Conservation (phyloP, 2,329 filamentous ascomycete genomes). For the Cercospora sojina region DNA sequence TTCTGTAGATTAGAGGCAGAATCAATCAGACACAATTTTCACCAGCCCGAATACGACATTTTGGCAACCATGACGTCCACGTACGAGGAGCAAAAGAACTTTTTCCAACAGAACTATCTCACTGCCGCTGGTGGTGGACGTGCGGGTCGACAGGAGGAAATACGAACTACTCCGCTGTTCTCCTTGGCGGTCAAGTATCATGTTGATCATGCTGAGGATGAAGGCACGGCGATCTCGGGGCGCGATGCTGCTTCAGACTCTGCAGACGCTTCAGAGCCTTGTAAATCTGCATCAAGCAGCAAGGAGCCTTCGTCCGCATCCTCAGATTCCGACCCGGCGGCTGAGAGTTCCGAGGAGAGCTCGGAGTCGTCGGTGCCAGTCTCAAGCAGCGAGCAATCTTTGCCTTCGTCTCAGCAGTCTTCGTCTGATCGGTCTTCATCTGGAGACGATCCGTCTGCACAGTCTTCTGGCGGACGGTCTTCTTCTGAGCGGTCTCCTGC, state of each 20-base stretch:
- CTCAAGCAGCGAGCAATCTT: background rate
- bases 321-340: background rate
- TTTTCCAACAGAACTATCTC: constrained; percentile 8
- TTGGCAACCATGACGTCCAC: background rate
- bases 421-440: background rate
- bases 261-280: background rate
- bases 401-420: background rate
- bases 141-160: constrained; percentile 23
- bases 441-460: background rate
- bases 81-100: constrained; percentile 6
- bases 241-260: background rate
- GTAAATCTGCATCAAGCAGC: background rate
- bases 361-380: background rate
- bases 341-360: background rate
- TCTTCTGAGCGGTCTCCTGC: background rate
- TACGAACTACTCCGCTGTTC: constrained; percentile 31
- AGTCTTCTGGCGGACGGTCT: background rate
- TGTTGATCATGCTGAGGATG: constrained; percentile 10
- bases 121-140: background rate
- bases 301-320: background rate
- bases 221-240: no score
- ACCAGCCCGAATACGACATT: background rate
- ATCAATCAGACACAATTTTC: background rate
- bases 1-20: background rate
- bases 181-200: constrained; percentile 28